Evolutionary conservation across 257 asterid genomes (phyloP).

Genomic region (Capsicum baccatum): DNA sequence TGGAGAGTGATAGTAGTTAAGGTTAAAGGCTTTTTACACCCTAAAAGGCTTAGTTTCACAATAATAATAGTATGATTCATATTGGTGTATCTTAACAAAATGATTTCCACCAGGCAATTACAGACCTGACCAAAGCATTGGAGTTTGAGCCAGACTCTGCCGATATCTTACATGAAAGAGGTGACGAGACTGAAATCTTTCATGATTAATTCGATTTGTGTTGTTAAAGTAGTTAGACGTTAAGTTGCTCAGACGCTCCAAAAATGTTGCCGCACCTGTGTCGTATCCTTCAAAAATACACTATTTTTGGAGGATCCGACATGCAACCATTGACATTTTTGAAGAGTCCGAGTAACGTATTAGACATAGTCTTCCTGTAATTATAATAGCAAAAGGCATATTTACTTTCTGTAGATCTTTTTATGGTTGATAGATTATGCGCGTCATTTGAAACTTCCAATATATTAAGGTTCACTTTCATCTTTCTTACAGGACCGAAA

Average conservation of each 20-base stretch:
- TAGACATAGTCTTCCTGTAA: background rate
- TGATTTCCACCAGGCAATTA: slow-evolving; percentile 72
- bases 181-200: slow-evolving; percentile 44
- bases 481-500: background rate
- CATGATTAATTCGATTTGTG: background rate
- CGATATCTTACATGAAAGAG: slow-evolving; percentile 95
- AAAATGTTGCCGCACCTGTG: too few relatives aligned
- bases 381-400: slow-evolving; percentile 9
- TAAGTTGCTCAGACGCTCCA: too few relatives aligned
- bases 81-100: slow-evolving; percentile 9
- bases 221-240: background rate
- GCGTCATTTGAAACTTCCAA: background rate
- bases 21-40: background rate
- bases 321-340: too few relatives aligned
- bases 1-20: slow-evolving; percentile 16
- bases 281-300: too few relatives aligned
- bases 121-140: slow-evolving; percentile 93
- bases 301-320: too few relatives aligned
- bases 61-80: slow-evolving; percentile 6
- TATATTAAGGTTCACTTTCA: slow-evolving; percentile 1
- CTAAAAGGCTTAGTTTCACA: slow-evolving; percentile 18
- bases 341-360: too few relatives aligned
- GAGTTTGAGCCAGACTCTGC: slow-evolving; percentile 81
- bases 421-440: slow-evolving; percentile 18
- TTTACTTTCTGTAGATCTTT: background rate